A percentile compares a stretch with the other conserved stretches of the same genome.
Evolutionary conservation across 495 filamentous ascomycete species (phyloP).

Genomic region (Sphaerosporella brunnea): DNA sequence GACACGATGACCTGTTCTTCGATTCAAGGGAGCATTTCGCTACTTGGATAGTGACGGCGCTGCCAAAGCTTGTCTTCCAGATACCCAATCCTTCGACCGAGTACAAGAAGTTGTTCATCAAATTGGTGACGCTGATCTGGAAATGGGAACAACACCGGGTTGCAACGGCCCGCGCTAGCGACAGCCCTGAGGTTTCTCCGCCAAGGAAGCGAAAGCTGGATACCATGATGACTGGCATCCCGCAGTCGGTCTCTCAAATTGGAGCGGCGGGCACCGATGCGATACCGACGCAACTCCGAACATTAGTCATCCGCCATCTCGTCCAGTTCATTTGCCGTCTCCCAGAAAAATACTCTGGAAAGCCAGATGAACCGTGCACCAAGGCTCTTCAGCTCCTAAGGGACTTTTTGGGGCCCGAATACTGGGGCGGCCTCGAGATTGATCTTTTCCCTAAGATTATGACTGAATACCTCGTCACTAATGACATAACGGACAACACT

Average conservation of each 20-base stretch:
- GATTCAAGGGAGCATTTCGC: conserved; percentile 84
- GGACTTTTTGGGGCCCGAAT: conserved; percentile 68
- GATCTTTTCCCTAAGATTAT: conserved; percentile 82
- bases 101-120: conserved; percentile 77
- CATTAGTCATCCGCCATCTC: conserved; percentile 75
- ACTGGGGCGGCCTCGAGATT: conserved; percentile 82
- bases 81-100: conserved; percentile 78
- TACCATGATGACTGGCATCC: conserved; percentile 25
- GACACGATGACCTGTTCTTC: conserved; percentile 84
- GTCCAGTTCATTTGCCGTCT: conserved; percentile 80
- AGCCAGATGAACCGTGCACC: conserved; percentile 52
- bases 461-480: conserved; percentile 33
- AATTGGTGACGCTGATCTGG: conserved; percentile 76
- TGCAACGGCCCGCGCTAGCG: conserved; percentile 8
- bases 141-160: conserved; percentile 77
- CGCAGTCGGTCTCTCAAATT: conserved; percentile 34
- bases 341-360: conserved; percentile 62
- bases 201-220: conserved; percentile 43
- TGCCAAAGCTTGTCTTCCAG: conserved; percentile 64
- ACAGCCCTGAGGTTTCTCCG: conserved; percentile 21
- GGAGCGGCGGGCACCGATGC: conserved; percentile 37
- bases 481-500: conserved; percentile 19
- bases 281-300: conserved; percentile 45
- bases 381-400: conserved; percentile 69
- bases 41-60: conserved; percentile 67